These are phyloP conservation scores for Pyronema domesticum DNA, from an alignment of 495 filamentous ascomycete species.

Conservation along the genomic window DNA sequence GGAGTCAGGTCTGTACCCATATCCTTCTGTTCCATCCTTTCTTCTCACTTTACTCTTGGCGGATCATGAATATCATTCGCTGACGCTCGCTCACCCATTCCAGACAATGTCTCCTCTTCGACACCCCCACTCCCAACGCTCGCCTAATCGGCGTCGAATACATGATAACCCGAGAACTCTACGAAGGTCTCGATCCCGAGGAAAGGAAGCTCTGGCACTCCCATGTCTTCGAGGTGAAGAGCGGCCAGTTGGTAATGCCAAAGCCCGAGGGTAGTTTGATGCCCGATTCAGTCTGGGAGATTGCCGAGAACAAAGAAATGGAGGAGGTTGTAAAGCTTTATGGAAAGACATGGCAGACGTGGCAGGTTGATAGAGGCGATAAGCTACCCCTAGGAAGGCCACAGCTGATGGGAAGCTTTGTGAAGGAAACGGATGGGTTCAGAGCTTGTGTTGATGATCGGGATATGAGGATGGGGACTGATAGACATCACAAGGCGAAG, in stretches of 20 bases:
- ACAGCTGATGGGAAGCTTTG: slow-evolving; percentile 62
- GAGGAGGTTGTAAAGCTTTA: slow-evolving; percentile 50
- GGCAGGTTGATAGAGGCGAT: slow-evolving; percentile 65
- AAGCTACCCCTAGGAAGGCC: slow-evolving; percentile 55
- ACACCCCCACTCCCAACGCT: slow-evolving; percentile 44
- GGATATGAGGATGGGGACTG: slow-evolving; percentile 46
- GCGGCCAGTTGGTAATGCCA: slow-evolving; percentile 74
- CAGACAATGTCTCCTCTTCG: slow-evolving; percentile 78
- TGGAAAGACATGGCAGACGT: slow-evolving; percentile 81
- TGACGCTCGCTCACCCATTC: slow-evolving; percentile 31
- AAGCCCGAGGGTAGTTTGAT: slow-evolving; percentile 33
- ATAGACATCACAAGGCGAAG: slow-evolving; percentile 44
- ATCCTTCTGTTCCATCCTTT: slow-evolving; percentile 3
- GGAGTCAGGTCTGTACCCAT: slow-evolving; percentile 23
- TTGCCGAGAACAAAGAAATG: slow-evolving; percentile 66
- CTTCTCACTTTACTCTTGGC: background rate
- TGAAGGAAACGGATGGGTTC: slow-evolving; percentile 36
- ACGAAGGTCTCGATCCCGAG: slow-evolving; percentile 39
- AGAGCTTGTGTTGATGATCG: slow-evolving; percentile 43
- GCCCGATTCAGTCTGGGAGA: slow-evolving; percentile 46
- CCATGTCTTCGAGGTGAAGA: slow-evolving; percentile 77
- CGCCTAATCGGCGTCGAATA: slow-evolving; percentile 78
- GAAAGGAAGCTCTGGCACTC: slow-evolving; percentile 66
- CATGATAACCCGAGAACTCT: slow-evolving; percentile 64
- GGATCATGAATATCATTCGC: slow-evolving; percentile 2